Percentiles rank a stretch among this genome's conserved stretches.
These are phyloP conservation scores for Xylaria polymorpha DNA, from an alignment of 2,329 filamentous ascomycete species.

Conservation along the genomic window DNA sequence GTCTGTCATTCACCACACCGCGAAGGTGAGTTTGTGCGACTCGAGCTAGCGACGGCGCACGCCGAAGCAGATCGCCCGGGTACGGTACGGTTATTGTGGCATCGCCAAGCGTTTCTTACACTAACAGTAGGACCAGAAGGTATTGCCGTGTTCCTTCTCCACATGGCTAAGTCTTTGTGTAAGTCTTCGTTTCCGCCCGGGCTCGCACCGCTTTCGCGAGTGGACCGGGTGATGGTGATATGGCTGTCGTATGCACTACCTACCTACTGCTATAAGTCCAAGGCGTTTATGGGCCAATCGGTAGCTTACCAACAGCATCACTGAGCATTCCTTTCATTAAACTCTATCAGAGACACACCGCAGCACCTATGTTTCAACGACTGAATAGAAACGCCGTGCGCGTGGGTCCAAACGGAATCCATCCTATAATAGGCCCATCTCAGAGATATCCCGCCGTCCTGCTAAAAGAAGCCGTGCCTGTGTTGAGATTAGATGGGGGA, in stretches of 20 bases:
- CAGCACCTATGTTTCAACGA: constrained; percentile 29
- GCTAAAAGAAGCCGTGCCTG: constrained; percentile 10
- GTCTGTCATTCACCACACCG: background rate
- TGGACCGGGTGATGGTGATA: background rate
- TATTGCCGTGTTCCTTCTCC: background rate
- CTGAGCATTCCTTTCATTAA: constrained; percentile 33
- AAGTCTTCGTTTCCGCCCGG: background rate
- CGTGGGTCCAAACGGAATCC: constrained; percentile 22
- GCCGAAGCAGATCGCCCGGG: background rate
- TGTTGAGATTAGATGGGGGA: constrained; percentile 33
- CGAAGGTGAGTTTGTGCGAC: background rate
- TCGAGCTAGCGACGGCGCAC: background rate
- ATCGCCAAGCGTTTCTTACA: constrained; percentile 5
- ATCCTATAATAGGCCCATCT: constrained; percentile 12
- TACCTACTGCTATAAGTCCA: background rate
- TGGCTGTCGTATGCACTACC: constrained; percentile 20
- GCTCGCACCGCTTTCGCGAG: background rate
- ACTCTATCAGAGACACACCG: constrained; percentile 18
- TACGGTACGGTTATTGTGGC: background rate
- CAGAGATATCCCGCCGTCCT: constrained; percentile 21
- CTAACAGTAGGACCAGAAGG: background rate
- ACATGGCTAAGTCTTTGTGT: background rate
- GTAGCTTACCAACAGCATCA: constrained; percentile 36
- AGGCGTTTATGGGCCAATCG: constrained; percentile 30
- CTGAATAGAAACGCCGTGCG: constrained; percentile 1